phyloP scores from a whole-genome alignment of 305 asterid species.

The Solanum hybrid region DNA sequence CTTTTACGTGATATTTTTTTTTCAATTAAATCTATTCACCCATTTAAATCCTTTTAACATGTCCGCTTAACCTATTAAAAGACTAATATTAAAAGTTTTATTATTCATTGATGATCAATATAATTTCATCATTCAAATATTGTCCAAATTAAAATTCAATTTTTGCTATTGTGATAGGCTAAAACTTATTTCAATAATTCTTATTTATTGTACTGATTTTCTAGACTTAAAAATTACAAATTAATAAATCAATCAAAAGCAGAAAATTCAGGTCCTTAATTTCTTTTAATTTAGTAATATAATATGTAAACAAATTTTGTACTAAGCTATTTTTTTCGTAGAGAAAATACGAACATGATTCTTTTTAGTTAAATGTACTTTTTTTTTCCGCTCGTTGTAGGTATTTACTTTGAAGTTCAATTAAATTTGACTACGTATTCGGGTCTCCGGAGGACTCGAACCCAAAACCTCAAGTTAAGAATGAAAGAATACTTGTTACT shows the following conservation, averaged over 20 bases:
- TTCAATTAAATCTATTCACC: not conserved
- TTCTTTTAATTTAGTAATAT: not conserved
- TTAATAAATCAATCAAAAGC: not conserved
- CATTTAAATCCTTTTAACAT: not conserved
- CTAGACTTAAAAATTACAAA: not conserved
- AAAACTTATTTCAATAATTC: not conserved
- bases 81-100: not conserved
- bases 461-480: no score
- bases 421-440: no score
- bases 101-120: not conserved
- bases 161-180: not conserved
- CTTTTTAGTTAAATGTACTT: not conserved
- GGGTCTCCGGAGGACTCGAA: not conserved
- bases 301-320: not conserved
- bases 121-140: not conserved
- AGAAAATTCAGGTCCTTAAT: not conserved
- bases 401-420: not conserved
- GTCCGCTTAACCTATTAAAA: not conserved
- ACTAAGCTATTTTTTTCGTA: not conserved
- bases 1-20: not conserved
- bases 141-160: not conserved
- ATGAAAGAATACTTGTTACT: no score
- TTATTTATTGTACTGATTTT: not conserved
- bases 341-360: not conserved
- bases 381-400: no score